Conservation (phyloP, 108 stramenopile genomes). For the Mediolabrus comicus region DNA sequence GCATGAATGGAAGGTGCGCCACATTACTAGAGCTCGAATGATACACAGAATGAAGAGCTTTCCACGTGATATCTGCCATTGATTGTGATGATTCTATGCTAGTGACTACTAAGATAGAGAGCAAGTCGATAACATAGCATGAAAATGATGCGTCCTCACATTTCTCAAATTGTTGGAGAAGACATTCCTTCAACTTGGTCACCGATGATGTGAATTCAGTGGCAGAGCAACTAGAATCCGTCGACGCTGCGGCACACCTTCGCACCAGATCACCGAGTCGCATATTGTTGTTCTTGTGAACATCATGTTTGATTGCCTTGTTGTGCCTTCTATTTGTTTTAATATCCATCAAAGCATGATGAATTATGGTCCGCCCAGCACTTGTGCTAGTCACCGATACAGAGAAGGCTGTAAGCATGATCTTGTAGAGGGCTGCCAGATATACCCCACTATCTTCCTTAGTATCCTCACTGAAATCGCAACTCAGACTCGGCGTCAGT, state of each 20-base stretch:
- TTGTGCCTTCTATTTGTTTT: not conserved
- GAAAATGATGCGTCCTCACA: constrained; percentile 26
- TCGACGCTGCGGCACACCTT: constrained; percentile 8
- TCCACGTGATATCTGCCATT: constrained; percentile 7
- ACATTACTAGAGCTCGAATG: constrained; percentile 7
- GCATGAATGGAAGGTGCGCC: constrained; percentile 13
- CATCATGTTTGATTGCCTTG: not conserved
- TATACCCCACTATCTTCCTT: not conserved
- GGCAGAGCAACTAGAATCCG: not conserved
- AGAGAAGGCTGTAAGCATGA: constrained; percentile 29
- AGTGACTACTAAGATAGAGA: constrained; percentile 25
- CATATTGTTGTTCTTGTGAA: not conserved
- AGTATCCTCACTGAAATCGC: not conserved
- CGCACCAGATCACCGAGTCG: constrained; percentile 11
- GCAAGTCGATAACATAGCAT: constrained; percentile 31
- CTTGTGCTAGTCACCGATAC: constrained; percentile 1
- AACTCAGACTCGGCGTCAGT: constrained; percentile 4
- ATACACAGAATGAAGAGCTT: constrained; percentile 23
- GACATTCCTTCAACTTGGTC: constrained; percentile 3
- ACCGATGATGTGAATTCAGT: not conserved
- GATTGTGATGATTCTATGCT: constrained; percentile 3
- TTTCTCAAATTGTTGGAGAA: constrained; percentile 8
- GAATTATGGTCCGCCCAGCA: not conserved
- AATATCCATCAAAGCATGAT: constrained; percentile 2
- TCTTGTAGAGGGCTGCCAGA: constrained; percentile 23